Evolutionary conservation across 805 yeast genomes (phyloP).

Genomic region (Myxozyma mucilagina): DNA sequence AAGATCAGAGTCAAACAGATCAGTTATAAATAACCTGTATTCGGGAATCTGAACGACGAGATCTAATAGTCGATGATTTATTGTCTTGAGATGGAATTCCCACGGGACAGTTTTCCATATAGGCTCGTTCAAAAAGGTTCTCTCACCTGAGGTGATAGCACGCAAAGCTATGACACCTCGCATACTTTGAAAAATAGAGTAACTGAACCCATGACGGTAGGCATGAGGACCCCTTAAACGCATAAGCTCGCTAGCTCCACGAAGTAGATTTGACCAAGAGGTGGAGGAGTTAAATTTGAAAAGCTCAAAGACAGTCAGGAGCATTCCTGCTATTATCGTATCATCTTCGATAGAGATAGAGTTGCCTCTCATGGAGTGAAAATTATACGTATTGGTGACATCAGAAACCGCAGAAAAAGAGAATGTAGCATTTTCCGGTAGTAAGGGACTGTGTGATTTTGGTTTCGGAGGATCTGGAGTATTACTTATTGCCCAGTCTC

Average conservation of each 20-base stretch:
- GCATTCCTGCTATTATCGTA: constrained; percentile 15
- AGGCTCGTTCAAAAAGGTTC: constrained; percentile 13
- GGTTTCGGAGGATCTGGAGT: not conserved
- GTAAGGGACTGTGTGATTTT: not conserved
- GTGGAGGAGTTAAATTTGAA: constrained; percentile 2
- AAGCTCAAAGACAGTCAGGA: constrained; percentile 18
- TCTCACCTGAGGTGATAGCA: constrained; percentile 5
- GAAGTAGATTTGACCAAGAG: constrained; percentile 12
- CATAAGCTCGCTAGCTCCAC: constrained; percentile 23
- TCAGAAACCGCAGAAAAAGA: too few species aligned
- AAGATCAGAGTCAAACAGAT: not conserved
- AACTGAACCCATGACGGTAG: constrained; percentile 6
- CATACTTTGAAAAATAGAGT: constrained; percentile 10
- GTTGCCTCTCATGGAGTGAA: constrained; percentile 15
- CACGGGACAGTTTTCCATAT: constrained; percentile 21
- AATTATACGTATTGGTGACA: too few species aligned
- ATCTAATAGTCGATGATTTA: constrained; percentile 12
- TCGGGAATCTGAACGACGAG: constrained; percentile 17
- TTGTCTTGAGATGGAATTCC: not conserved
- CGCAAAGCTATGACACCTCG: constrained; percentile 11
- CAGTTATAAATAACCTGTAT: not conserved
- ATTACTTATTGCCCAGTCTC: not conserved
- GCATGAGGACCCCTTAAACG: constrained; percentile 17
- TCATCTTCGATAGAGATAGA: constrained; percentile 18
- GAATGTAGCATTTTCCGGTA: not conserved